A percentile compares a stretch with the other conserved stretches of the same genome.
Evolutionary conservation across 352 stramenopile genomes (phyloP).

Genomic region (Phytophthora cryptogea): DNA sequence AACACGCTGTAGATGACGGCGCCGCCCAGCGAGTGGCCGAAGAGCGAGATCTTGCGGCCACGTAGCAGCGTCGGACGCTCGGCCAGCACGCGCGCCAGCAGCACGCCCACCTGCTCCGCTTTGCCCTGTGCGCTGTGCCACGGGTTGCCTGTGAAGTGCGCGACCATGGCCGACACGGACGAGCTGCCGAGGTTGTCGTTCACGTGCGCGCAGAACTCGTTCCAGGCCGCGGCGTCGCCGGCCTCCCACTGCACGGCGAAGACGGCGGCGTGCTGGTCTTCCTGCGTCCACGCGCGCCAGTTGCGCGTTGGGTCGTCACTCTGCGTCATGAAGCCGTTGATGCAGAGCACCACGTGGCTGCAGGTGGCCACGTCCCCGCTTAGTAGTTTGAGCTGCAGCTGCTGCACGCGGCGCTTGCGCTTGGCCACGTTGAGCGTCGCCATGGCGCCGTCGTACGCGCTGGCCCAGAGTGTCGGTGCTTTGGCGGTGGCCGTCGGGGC

Average conservation of each 20-base stretch:
- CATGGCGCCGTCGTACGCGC: slow-evolving; percentile 73
- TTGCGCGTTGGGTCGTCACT: slow-evolving; percentile 65
- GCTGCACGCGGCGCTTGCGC: slow-evolving; percentile 67
- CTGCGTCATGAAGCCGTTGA: slow-evolving; percentile 90
- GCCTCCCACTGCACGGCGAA: slow-evolving; percentile 85
- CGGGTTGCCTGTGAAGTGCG: slow-evolving; percentile 81
- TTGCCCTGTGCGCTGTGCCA: slow-evolving; percentile 87
- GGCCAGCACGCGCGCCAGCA: slow-evolving; percentile 72
- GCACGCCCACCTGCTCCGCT: slow-evolving; percentile 71
- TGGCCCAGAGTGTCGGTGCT: slow-evolving; percentile 59
- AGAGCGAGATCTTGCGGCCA: slow-evolving; percentile 61
- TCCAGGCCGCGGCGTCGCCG: slow-evolving; percentile 70
- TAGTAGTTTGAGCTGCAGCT: slow-evolving; percentile 66
- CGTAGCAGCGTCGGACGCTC: slow-evolving; percentile 52
- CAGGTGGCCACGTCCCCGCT: slow-evolving; percentile 62
- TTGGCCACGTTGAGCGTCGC: slow-evolving; percentile 73
- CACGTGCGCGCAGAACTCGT: slow-evolving; percentile 77
- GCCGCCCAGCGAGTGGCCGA: slow-evolving; percentile 82
- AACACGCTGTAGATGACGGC: slow-evolving; percentile 76
- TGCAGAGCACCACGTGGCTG: slow-evolving; percentile 72
- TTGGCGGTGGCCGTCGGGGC: slow-evolving; percentile 3
- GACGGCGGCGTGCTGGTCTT: slow-evolving; percentile 39
- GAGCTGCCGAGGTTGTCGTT: slow-evolving; percentile 63
- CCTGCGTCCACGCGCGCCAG: slow-evolving; percentile 58
- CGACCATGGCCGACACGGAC: slow-evolving; percentile 58